These are phyloP conservation scores for Pholiota adiposa DNA, from an alignment of 1,284 basidiomycete species.

Conservation along the genomic window DNA sequence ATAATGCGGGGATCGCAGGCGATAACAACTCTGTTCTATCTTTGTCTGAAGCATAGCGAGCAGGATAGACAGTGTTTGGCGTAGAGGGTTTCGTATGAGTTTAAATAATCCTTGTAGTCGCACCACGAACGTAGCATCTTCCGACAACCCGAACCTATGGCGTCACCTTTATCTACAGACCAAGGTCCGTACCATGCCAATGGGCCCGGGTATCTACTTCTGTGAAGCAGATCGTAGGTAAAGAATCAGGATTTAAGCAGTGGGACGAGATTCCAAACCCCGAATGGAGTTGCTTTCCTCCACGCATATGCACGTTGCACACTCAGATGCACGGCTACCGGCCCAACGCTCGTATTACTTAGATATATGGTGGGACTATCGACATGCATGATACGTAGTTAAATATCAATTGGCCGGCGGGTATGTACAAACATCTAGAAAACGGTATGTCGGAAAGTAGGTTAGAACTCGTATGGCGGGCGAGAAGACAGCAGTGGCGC, in stretches of 20 bases:
- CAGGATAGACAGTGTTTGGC: not conserved
- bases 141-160: not conserved
- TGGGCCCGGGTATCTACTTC: conserved; percentile 3
- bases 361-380: not conserved
- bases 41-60: not conserved
- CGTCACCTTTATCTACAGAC: not conserved
- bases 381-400: too few species aligned
- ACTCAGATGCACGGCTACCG: not conserved
- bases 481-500: too few species aligned
- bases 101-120: too few species aligned
- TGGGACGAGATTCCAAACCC: not conserved
- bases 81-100: too few species aligned
- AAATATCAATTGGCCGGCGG: too few species aligned
- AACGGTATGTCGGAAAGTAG: too few species aligned
- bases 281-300: conserved; percentile 1
- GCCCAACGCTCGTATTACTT: not conserved
- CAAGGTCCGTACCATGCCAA: not conserved
- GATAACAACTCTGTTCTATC: not conserved
- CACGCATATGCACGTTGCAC: not conserved
- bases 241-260: not conserved
- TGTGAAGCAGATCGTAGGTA: not conserved
- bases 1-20: conserved; percentile 16
- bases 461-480: too few species aligned
- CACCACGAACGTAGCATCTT: not conserved
- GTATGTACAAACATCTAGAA: too few species aligned